phyloP scores from a whole-genome alignment of 2,329 filamentous ascomycete genomes.

The Mollisia scopiformis region DNA sequence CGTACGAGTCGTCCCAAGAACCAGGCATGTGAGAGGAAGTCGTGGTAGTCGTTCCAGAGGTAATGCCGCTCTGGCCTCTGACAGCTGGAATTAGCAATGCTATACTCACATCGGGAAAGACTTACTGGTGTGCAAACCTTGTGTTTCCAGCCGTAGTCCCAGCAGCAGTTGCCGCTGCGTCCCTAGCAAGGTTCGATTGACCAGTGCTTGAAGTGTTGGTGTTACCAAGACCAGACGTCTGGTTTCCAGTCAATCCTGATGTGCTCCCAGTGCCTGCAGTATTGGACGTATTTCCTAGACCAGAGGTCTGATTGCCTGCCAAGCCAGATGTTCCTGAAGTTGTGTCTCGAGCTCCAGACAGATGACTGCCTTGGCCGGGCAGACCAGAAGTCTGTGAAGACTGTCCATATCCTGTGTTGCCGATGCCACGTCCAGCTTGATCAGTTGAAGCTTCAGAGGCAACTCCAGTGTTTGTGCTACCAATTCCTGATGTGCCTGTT shows the following conservation, averaged over 20 bases:
- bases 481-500: neutral
- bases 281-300: neutral
- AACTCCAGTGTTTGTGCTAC: neutral
- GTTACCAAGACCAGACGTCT: neutral
- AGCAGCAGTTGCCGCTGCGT: neutral
- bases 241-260: neutral
- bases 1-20: neutral
- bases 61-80: too few species aligned
- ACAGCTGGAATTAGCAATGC: neutral
- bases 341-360: neutral
- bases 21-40: neutral
- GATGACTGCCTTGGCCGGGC: neutral
- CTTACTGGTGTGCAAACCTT: neutral
- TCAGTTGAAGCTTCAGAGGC: constrained; percentile 1
- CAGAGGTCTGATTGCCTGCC: neutral
- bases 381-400: constrained; percentile 1
- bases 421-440: neutral
- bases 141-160: neutral
- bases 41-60: neutral
- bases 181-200: neutral
- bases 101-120: neutral
- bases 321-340: neutral
- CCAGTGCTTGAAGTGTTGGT: neutral
- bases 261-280: neutral
- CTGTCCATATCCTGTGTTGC: neutral